Percentiles rank a stretch among this genome's conserved stretches.
Conservation (phyloP, 2,329 filamentous ascomycete genomes). For the Aspergillus bombycis region DNA sequence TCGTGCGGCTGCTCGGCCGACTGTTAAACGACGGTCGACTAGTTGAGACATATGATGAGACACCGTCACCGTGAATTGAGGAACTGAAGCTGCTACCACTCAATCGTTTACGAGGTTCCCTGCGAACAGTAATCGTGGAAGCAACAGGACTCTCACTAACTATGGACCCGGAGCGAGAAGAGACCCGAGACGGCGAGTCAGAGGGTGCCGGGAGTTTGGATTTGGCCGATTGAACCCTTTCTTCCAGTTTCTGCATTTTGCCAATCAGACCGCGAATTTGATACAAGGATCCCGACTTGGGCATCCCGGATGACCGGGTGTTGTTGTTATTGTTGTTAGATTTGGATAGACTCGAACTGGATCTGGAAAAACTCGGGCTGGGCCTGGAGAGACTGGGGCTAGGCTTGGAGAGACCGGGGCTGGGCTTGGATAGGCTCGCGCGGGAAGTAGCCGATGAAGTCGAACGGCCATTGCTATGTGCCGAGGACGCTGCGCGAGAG, state of each 20-base stretch:
- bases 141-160: slow-evolving; percentile 54
- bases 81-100: slow-evolving; percentile 48
- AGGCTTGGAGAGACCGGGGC: slow-evolving; percentile 16
- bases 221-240: slow-evolving; percentile 85
- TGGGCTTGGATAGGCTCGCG: slow-evolving; percentile 31
- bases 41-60: slow-evolving; percentile 38
- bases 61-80: slow-evolving; percentile 40
- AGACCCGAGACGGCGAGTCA: slow-evolving; percentile 75
- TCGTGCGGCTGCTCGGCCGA: slow-evolving; percentile 75
- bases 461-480: slow-evolving; percentile 51
- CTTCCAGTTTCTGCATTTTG: slow-evolving; percentile 96
- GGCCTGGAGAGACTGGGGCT: slow-evolving; percentile 16
- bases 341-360: slow-evolving; percentile 15
- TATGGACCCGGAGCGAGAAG: slow-evolving; percentile 66
- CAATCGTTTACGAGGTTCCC: slow-evolving; percentile 43
- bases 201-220: slow-evolving; percentile 87
- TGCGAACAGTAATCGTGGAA: slow-evolving; percentile 59
- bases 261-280: slow-evolving; percentile 93
- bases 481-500: slow-evolving; percentile 62
- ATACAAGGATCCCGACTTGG: slow-evolving; percentile 73
- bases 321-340: slow-evolving; percentile 45
- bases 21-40: slow-evolving; percentile 58
- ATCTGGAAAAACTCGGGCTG: slow-evolving; percentile 14
- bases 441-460: slow-evolving; percentile 49
- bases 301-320: slow-evolving; percentile 51